A percentile compares a stretch with the other conserved stretches of the same genome.
These are phyloP conservation scores for Anthracocystis panici-leucophaei DNA, from an alignment of 1,284 basidiomycete species.

Conservation along the genomic window DNA sequence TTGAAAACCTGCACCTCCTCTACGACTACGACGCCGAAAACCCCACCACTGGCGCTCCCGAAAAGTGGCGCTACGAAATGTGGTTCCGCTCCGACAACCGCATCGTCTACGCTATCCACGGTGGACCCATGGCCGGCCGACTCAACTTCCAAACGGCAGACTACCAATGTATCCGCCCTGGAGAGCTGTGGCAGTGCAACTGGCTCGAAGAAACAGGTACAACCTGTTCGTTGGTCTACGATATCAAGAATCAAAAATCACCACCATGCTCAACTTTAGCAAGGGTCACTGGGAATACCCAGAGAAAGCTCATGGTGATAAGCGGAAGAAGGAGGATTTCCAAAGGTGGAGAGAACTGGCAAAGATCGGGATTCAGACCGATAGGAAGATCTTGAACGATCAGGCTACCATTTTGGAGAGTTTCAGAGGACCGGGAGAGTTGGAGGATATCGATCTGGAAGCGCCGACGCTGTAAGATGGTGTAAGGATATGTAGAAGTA, in stretches of 20 bases:
- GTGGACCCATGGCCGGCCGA: slow-evolving; percentile 66
- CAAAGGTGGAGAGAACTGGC: slow-evolving; percentile 65
- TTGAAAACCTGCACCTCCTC: slow-evolving; percentile 42
- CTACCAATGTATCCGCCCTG: slow-evolving; percentile 64
- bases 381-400: slow-evolving; percentile 63
- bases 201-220: slow-evolving; percentile 70
- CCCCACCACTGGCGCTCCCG: slow-evolving; percentile 47
- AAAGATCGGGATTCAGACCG: slow-evolving; percentile 62
- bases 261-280: slow-evolving; percentile 67
- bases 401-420: slow-evolving; percentile 65
- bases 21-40: slow-evolving; percentile 58
- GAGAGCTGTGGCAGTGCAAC: slow-evolving; percentile 60
- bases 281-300: slow-evolving; percentile 68
- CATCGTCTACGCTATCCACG: slow-evolving; percentile 67
- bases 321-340: slow-evolving; percentile 66
- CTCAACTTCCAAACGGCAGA: slow-evolving; percentile 67
- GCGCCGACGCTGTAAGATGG: slow-evolving; percentile 45
- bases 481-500: not conserved
- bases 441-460: slow-evolving; percentile 63
- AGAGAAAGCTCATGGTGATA: slow-evolving; percentile 66
- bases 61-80: slow-evolving; percentile 66
- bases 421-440: slow-evolving; percentile 59
- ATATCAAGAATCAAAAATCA: slow-evolving; percentile 62
- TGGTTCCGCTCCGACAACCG: slow-evolving; percentile 65
- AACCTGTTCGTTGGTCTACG: slow-evolving; percentile 65